Conservation (phyloP, 768 basidiomycete species). For the Lactarius vividus region DNA sequence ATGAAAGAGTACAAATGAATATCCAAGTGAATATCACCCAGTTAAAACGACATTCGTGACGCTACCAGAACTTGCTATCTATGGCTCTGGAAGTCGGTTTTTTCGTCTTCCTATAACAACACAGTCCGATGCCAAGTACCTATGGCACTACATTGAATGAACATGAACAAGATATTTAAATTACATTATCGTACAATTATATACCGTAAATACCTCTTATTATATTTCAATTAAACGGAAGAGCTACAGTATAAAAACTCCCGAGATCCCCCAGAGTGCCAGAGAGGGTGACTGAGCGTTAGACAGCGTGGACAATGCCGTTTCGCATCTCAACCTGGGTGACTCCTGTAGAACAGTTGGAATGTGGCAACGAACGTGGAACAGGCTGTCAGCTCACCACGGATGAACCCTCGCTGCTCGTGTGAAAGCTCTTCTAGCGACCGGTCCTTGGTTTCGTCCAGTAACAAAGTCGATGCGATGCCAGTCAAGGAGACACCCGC, state of each 20-base stretch:
- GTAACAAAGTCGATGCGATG: conserved; percentile 40
- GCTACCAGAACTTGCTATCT: neutral
- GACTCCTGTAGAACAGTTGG: conserved; percentile 2
- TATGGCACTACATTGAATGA: neutral
- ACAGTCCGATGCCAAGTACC: neutral
- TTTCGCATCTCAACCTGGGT: neutral
- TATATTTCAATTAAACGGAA: neutral
- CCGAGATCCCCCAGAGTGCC: neutral
- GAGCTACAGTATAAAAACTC: neutral
- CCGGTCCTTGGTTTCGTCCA: conserved; percentile 42
- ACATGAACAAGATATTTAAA: neutral
- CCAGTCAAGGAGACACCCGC: conserved; percentile 46
- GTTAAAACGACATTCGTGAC: neutral
- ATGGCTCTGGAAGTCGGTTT: neutral
- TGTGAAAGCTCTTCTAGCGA: conserved; percentile 37
- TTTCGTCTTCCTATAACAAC: neutral
- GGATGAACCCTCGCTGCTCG: conserved; percentile 35
- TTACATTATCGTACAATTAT: neutral
- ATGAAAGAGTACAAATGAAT: neutral
- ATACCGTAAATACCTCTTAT: neutral
- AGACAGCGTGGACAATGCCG: neutral
- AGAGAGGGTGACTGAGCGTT: neutral
- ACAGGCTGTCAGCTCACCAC: neutral
- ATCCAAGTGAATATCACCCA: too few relatives aligned
- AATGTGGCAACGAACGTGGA: neutral